A percentile compares a stretch with the other conserved stretches of the same genome.
Evolutionary conservation across 129 eudicot genomes (phyloP).

Genomic region (carrot (Daucus carota)): DH1_v3.0 NC_030383.2:54638501-54639000

Average conservation of each 20-base stretch:
- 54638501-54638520: conserved; percentile 11
- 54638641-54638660: too few relatives aligned
- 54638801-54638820: conserved; percentile 14
- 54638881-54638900: background rate
- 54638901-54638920: background rate
- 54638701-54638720: background rate
- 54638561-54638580: background rate
- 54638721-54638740: conserved; percentile 6
- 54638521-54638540: background rate
- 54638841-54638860: background rate
- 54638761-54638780: conserved; percentile 32
- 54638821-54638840: conserved; percentile 16
- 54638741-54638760: conserved; percentile 12
- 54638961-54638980: conserved; percentile 9
- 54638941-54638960: conserved; percentile 17
- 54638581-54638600: background rate
- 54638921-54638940: background rate
- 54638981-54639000: background rate
- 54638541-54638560: too few relatives aligned
- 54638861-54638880: background rate
- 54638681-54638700: background rate
- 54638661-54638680: background rate
- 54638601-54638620: too few relatives aligned
- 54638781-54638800: conserved; percentile 14
- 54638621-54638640: too few relatives aligned